A percentile compares a stretch with the other conserved stretches of the same genome.
phyloP scores from a whole-genome alignment of 2,329 filamentous ascomycete genomes.

The Pseudogymnoascus destructans region DNA sequence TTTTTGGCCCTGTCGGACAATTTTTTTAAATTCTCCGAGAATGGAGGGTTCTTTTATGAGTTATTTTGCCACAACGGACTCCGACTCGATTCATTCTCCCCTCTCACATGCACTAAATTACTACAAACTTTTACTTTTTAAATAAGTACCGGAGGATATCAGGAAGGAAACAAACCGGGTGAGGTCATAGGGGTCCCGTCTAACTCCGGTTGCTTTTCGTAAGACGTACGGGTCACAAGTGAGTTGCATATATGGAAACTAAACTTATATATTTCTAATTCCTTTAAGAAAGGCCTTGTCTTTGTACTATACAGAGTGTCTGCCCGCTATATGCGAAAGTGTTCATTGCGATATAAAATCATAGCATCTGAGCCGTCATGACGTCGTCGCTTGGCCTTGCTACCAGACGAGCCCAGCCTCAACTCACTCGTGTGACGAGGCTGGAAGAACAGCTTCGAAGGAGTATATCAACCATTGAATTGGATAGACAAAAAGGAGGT shows the following conservation, averaged over 20 bases:
- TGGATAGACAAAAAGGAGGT: slow-evolving; percentile 23
- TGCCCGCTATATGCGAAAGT: not conserved
- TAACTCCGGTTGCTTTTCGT: slow-evolving; percentile 6
- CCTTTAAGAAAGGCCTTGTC: not conserved
- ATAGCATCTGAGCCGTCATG: slow-evolving; percentile 12
- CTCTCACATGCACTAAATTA: not conserved
- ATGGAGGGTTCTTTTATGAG: not conserved
- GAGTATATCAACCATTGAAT: slow-evolving; percentile 21
- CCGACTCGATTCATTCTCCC: not conserved
- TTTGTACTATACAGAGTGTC: not conserved
- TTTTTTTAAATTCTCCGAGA: not conserved
- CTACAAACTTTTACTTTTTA: not conserved
- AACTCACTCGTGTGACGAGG: slow-evolving; percentile 11
- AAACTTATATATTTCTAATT: not conserved
- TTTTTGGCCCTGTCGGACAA: not conserved
- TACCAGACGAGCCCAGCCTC: slow-evolving; percentile 11
- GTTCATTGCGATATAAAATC: not conserved
- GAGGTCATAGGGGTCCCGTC: slow-evolving; percentile 2
- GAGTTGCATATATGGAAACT: not conserved
- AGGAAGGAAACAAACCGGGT: slow-evolving; percentile 1
- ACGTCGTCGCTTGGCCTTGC: slow-evolving; percentile 13
- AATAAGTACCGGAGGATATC: not conserved
- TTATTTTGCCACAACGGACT: too few relatives aligned
- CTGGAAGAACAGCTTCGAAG: slow-evolving; percentile 15
- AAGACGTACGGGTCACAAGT: not conserved